Evolutionary conservation across 2,329 filamentous ascomycete species (phyloP), one percentile per base, ranked within the genome.

Genomic region (Samsoniella hepiali): DNA sequence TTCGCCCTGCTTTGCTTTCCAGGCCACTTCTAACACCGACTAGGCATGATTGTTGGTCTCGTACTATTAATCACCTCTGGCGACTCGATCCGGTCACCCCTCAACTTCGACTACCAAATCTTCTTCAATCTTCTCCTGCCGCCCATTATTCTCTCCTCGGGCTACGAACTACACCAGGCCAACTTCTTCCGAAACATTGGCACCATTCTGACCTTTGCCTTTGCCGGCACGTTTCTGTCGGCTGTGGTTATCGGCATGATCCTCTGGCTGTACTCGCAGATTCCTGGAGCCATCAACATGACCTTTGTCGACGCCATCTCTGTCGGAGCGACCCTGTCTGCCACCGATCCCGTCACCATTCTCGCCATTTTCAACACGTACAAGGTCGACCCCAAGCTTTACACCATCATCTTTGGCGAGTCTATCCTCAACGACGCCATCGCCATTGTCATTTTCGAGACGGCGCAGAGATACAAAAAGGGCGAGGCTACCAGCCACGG

Each of bases 121-220:
- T 99, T 99, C 83, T 99, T 99, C 83, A 99, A 99, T 77, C 86
- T 99, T 53, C 86, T 99, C 13, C 90, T 99, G n/a, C 95, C 95
- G 44, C 95, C 95, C 63, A 99, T 99, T 74, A 99, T 99, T 74
- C 84, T 99, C 34, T 94, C 93, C 17, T 97, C 94, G 17, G 95
- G 95, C 62, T 99, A 98, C 78, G 95, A 99, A 77, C 78, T 99
- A 65, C 95, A 99, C 76, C 95, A 99, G 79, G 93, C 91, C 70
- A 99, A 99, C 79, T 99, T 99, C 84, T 99, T 99, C 78, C 90
- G 94, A 68, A 97, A 99, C 72, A 97, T 98, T 66, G 94, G 95
- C 66, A 96, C 92, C 7, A 99, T 99, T 71, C 81, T 99, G 68
- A 98, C 95, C 4, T 99, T 99, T 76, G 95, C 95, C 34, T 98